Conservation (phyloP, 305 asterid genomes). For the Fraxinus latifolia region DNA sequence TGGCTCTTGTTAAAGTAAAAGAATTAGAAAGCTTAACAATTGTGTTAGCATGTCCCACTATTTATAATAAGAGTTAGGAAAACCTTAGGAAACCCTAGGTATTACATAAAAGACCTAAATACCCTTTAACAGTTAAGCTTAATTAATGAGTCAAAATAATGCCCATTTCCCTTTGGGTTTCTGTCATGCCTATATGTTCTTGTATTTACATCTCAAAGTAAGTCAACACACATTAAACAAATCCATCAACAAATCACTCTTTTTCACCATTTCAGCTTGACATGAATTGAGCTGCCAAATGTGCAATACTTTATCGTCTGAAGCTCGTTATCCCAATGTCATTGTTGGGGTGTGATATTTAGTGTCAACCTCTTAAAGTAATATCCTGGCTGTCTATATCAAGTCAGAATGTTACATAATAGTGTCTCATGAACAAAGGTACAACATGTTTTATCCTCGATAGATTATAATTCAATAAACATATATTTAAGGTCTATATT, state of each 20-base stretch:
- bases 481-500: neutral
- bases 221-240: neutral
- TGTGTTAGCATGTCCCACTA: too few species aligned
- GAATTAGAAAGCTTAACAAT: too few species aligned
- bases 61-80: too few species aligned
- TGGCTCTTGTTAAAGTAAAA: too few species aligned
- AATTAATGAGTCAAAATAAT: neutral
- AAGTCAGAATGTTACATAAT: neutral
- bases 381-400: neutral
- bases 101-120: too few species aligned
- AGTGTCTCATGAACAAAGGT: neutral
- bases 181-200: neutral
- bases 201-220: neutral
- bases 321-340: neutral
- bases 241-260: neutral
- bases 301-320: neutral
- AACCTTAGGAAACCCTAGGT: too few species aligned
- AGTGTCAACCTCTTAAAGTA: neutral
- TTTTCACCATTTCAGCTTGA: neutral
- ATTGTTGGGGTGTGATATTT: neutral
- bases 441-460: neutral
- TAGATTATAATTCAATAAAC: neutral
- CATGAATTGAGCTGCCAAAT: neutral
- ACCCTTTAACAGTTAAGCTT: neutral
- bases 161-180: neutral